A percentile compares a stretch with the other conserved stretches of the same genome.
phyloP scores from a whole-genome alignment of 306 rosid species.

The Acacia melanoxylon region DNA sequence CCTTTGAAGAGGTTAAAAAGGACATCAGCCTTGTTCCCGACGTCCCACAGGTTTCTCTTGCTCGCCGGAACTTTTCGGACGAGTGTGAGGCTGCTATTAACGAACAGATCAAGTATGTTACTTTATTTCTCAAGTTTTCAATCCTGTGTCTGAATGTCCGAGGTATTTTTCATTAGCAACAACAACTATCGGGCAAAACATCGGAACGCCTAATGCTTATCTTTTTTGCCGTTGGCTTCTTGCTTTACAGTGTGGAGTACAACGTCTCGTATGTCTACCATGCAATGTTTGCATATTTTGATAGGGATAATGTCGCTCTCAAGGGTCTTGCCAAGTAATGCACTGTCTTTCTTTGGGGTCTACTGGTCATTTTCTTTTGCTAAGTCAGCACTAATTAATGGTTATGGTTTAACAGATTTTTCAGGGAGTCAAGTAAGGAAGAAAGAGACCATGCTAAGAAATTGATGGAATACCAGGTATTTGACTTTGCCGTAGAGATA shows the following conservation, averaged over 20 bases:
- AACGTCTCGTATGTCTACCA: constrained; percentile 92
- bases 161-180: background rate
- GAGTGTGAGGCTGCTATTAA: constrained; percentile 76
- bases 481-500: background rate
- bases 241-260: constrained; percentile 79
- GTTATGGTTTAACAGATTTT: constrained; percentile 51
- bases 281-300: constrained; percentile 92
- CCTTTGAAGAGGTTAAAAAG: constrained; percentile 91
- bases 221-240: background rate
- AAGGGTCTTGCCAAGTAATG: constrained; percentile 83
- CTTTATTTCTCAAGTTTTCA: background rate
- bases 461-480: constrained; percentile 91
- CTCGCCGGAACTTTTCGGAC: constrained; percentile 67
- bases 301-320: constrained; percentile 92
- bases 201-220: background rate
- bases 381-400: background rate
- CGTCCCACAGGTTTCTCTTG: constrained; percentile 71
- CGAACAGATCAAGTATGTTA: constrained; percentile 86
- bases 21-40: constrained; percentile 85
- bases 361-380: background rate
- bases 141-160: background rate
- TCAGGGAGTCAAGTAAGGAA: constrained; percentile 90
- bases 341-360: background rate
- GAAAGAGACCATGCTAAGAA: constrained; percentile 95
- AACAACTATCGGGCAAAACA: background rate